phyloP scores from a whole-genome alignment of 192 early-diverging fungal species.

The Coemansia guatemalensis region DNA sequence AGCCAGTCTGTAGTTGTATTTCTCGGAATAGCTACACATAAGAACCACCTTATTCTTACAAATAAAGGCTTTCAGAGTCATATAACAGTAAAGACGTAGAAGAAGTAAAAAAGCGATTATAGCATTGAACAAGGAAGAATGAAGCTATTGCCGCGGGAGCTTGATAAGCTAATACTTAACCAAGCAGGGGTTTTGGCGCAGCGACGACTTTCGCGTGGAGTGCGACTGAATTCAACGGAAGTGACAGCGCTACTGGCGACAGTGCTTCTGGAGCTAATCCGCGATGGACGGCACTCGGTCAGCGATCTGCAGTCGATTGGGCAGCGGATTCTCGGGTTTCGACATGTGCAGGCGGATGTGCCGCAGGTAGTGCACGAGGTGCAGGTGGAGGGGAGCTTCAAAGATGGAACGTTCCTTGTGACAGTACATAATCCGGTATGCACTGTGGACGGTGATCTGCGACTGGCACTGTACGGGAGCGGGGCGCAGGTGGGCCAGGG shows the following conservation, averaged over 20 bases:
- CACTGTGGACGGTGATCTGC: constrained; percentile 76
- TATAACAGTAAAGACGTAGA: neutral
- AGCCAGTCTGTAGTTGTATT: no score
- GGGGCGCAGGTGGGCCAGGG: constrained; percentile 76
- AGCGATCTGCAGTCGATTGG: constrained; percentile 87
- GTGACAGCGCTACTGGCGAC: constrained; percentile 86
- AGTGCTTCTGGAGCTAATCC: constrained; percentile 83
- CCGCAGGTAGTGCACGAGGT: constrained; percentile 74
- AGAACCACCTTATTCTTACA: neutral
- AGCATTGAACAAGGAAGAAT: constrained; percentile 35
- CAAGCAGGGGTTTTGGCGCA: constrained; percentile 91
- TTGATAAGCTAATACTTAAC: constrained; percentile 90
- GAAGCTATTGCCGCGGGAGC: constrained; percentile 84
- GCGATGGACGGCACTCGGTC: constrained; percentile 85
- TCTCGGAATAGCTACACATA: no score
- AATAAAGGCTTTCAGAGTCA: no score
- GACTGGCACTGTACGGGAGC: constrained; percentile 83
- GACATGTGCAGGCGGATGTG: constrained; percentile 78
- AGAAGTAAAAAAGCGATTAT: neutral
- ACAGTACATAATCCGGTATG: constrained; percentile 92
- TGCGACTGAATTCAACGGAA: constrained; percentile 86
- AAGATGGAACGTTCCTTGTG: constrained; percentile 90
- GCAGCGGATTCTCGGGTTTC: constrained; percentile 80
- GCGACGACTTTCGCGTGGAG: constrained; percentile 82
- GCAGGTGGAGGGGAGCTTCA: constrained; percentile 91